Conservation (phyloP, 1,284 basidiomycete genomes). For the Trametes pubescens region DNA sequence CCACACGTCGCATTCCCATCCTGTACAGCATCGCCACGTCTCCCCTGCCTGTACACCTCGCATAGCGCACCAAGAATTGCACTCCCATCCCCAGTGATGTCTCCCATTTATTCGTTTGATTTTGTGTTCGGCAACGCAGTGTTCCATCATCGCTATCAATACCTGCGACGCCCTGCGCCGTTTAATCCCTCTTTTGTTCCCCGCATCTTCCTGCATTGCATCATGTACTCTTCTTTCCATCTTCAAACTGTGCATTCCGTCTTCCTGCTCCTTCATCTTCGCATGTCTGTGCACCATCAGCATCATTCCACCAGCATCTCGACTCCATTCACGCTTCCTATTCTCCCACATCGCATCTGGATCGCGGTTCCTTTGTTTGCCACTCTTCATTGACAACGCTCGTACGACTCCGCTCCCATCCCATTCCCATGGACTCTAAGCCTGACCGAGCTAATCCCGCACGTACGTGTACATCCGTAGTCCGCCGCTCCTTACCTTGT, state of each 20-base stretch:
- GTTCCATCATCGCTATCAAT: constrained; percentile 17
- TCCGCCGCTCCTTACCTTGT: neutral
- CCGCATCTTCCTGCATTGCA: neutral
- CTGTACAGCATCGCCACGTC: constrained; percentile 17
- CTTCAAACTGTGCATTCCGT: constrained; percentile 15
- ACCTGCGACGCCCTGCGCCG: constrained; percentile 19
- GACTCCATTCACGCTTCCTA: neutral
- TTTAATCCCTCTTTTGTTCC: constrained; percentile 12
- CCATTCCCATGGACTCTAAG: constrained; percentile 6
- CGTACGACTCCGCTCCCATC: neutral
- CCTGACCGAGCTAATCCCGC: constrained; percentile 15
- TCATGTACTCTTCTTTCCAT: constrained; percentile 6
- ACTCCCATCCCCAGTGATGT: neutral
- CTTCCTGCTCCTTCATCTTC: constrained; percentile 1
- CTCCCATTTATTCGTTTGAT: neutral
- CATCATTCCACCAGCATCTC: constrained; percentile 6
- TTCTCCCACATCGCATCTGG: constrained; percentile 15
- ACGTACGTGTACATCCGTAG: constrained; percentile 11
- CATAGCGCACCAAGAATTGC: neutral
- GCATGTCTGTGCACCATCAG: constrained; percentile 2
- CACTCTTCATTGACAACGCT: neutral
- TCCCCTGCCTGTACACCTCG: constrained; percentile 3
- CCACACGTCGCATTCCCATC: constrained; percentile 2
- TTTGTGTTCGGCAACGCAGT: constrained; percentile 1
- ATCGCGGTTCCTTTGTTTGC: constrained; percentile 14